Evolutionary conservation across 148 eudicot genomes (phyloP).

Genomic region (Amaranthus palmeri): DNA sequence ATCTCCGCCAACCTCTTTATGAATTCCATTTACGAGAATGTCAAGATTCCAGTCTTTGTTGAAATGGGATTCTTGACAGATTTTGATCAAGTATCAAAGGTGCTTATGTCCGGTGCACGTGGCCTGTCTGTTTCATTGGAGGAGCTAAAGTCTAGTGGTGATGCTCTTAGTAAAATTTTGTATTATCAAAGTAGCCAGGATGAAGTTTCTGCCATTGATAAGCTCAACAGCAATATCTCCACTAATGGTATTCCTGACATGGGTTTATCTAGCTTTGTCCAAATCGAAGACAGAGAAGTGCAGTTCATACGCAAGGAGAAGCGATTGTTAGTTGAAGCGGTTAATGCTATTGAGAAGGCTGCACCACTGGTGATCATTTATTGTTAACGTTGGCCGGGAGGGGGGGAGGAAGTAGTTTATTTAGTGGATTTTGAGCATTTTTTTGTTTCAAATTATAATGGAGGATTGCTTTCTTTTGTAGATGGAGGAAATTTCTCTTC

Average conservation of each 20-base stretch:
- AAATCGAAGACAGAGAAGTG: slow-evolving; percentile 59
- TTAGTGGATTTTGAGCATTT: neutral
- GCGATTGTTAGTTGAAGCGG: slow-evolving; percentile 56
- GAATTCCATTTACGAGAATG: slow-evolving; percentile 33
- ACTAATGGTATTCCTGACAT: slow-evolving; percentile 41
- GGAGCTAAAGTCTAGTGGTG: slow-evolving; percentile 47
- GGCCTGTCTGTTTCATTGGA: slow-evolving; percentile 64
- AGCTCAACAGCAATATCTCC: slow-evolving; percentile 30
- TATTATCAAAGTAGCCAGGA: slow-evolving; percentile 23
- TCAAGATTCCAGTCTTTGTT: slow-evolving; percentile 74
- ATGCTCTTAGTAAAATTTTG: slow-evolving; percentile 45
- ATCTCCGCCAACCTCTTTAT: slow-evolving; percentile 28
- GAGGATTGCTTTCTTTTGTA: slow-evolving; percentile 36
- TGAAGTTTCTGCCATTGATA: slow-evolving; percentile 20
- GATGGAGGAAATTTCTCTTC: slow-evolving; percentile 98
- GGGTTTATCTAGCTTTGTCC: slow-evolving; percentile 42
- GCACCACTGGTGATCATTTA: slow-evolving; percentile 93
- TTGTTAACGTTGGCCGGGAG: slow-evolving; percentile 34
- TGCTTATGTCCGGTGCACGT: slow-evolving; percentile 61
- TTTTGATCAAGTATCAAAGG: slow-evolving; percentile 24
- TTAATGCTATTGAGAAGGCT: slow-evolving; percentile 60
- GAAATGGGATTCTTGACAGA: slow-evolving; percentile 29
- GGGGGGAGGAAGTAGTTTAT: no score
- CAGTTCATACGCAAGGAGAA: slow-evolving; percentile 65
- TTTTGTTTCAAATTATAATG: slow-evolving; percentile 14